Evolutionary conservation across 2,329 filamentous ascomycete species (phyloP).

Genomic region (Calonectria henricotiae): DNA sequence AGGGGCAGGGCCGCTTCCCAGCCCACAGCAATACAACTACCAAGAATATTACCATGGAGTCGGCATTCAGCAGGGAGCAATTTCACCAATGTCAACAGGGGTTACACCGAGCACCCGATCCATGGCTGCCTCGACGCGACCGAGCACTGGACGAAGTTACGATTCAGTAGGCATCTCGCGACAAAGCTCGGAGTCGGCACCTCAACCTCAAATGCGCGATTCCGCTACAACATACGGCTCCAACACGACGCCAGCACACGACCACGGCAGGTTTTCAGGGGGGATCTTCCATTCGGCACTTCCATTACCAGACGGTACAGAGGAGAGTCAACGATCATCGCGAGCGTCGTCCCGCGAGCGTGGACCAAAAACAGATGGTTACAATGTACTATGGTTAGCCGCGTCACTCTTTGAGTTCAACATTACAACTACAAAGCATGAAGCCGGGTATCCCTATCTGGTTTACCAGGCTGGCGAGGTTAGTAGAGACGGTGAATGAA

Average conservation of each 20-base stretch:
- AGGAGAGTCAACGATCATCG: conserved; percentile 70
- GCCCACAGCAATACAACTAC: conserved; percentile 72
- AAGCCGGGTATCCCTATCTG: conserved; percentile 95
- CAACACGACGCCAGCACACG: conserved; percentile 63
- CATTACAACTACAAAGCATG: conserved; percentile 91
- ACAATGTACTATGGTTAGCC: conserved; percentile 89
- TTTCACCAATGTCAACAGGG: conserved; percentile 72
- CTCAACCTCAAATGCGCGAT: conserved; percentile 65
- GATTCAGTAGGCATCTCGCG: conserved; percentile 69
- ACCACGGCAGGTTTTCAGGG: conserved; percentile 75
- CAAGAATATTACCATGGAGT: conserved; percentile 60
- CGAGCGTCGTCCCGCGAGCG: conserved; percentile 75
- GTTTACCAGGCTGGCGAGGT: conserved; percentile 96
- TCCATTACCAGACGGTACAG: conserved; percentile 80
- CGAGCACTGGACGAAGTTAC: conserved; percentile 74
- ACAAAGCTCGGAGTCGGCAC: conserved; percentile 69
- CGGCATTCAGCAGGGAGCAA: conserved; percentile 67
- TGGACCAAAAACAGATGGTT: conserved; percentile 69
- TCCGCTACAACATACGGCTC: conserved; percentile 72
- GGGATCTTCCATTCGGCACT: conserved; percentile 89
- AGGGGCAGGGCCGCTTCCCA: conserved; percentile 58
- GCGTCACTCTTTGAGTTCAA: conserved; percentile 98
- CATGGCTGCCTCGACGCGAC: conserved; percentile 66
- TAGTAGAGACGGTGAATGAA: conserved; percentile 52
- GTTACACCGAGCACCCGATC: conserved; percentile 67